Evolutionary conservation across 495 filamentous ascomycete species (phyloP), one percentile per base, ranked within the genome.

Genomic region (Trichoderma erinaceum): DNA sequence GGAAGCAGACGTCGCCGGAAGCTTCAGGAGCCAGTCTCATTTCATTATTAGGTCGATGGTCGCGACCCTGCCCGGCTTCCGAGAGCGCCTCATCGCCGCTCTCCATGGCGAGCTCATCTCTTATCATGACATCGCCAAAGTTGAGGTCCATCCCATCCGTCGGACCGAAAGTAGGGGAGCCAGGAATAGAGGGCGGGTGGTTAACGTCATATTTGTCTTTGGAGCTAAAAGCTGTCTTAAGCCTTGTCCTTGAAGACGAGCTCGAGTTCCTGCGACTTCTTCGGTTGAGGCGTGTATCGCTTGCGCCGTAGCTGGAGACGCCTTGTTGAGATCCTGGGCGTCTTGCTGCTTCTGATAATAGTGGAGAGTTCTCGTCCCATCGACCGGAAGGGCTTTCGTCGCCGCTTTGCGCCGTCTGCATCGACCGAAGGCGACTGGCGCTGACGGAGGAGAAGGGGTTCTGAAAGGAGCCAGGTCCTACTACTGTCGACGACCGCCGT

Each of bases 181-280:
- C 87, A 0, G 95, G 95, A 23, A 97, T 86, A 0, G 95, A 98
- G 1, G 95, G 95, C n/a, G 95, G 95, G 72, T 97, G 96, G 73
- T 99, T 99, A 68, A 98, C 85, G 84, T 97, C 89, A 75, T 92
- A 93, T 41, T 83, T 70, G 35, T 79, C 78, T 41, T 65, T 70
- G 13, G 75, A 69, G 25, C 73, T 69, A 77, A 70, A 78, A 71
- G 73, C 73, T 66, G 50, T 72, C 67, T 68, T 52, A 16, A 73
- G 77, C 58, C 65, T 75, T 68, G 69, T 78, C 64, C 74, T 77
- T 68, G 75, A 78, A 48, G 73, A 78, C 68, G 68, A 72, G 71
- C 74, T 82, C 32, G 83, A 85, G 35, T 69, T 64, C 35, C 79
- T 72, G 41, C 79, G 78, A 63, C 75, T 80, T 18, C 48, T 73